phyloP scores from a whole-genome alignment of 176 grass and related monocot genomes.

The Eleusine coracana region DNA sequence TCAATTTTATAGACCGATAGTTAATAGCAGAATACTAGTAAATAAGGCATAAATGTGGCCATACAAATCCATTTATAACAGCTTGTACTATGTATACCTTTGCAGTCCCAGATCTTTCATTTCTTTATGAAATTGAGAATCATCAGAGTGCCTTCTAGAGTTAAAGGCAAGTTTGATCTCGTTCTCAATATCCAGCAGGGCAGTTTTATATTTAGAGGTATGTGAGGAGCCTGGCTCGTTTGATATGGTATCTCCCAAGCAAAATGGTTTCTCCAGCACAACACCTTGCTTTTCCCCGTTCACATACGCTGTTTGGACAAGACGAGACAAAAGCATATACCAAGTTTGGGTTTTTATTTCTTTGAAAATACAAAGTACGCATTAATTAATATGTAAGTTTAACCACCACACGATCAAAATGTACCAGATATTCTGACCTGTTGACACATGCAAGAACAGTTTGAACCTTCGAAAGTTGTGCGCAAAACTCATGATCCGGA shows the following conservation, averaged over 20 bases:
- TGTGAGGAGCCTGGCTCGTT: conserved; percentile 38
- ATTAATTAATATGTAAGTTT: too few relatives aligned
- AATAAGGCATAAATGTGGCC: too few relatives aligned
- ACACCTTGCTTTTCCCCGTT: conserved; percentile 84
- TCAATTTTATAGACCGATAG: too few relatives aligned
- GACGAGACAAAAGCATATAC: background rate
- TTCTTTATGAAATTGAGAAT: conserved; percentile 45
- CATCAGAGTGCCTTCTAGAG: conserved; percentile 33
- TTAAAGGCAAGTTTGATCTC: conserved; percentile 79
- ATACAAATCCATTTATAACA: too few relatives aligned
- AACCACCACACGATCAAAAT: too few relatives aligned
- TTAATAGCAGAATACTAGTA: too few relatives aligned
- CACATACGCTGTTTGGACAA: conserved; percentile 67
- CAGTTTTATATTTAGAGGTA: background rate
- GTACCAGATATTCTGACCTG: conserved; percentile 46
- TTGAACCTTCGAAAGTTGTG: conserved; percentile 68
- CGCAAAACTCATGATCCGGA: conserved; percentile 92
- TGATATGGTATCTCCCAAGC: conserved; percentile 69
- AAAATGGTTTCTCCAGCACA: conserved; percentile 71
- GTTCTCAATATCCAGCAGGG: conserved; percentile 75
- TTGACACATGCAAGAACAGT: conserved; percentile 90
- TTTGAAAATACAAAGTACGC: too few relatives aligned
- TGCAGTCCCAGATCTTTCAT: conserved; percentile 81
- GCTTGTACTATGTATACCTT: conserved; percentile 42
- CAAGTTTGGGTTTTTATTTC: too few relatives aligned